Base-by-base conservation (phyloP, 306 rosid genomes). In the Styphnolobium japonicum region DNA sequence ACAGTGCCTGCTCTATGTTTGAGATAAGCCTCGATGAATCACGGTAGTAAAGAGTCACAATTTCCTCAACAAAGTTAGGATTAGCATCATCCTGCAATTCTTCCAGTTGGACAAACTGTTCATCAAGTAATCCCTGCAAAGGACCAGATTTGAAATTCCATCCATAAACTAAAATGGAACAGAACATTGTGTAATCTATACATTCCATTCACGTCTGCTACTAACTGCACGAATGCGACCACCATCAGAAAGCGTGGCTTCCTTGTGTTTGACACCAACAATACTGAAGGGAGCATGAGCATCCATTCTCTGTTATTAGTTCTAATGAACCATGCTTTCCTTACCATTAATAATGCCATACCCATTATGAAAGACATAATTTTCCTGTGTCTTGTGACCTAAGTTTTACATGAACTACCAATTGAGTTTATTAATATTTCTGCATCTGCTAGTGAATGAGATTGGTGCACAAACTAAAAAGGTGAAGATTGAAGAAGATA, bases 21-120 rank as follows among this genome's bases (percentile, higher is more conserved):
- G 90, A 81, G 70, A 94, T 73, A n/a, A 88, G 84, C 65, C 93
- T 85, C 0, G 89, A 81, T 2, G 98, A 94, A 75, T 94, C 97
- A 4, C 90, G 87, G 75, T 90, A 94, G 83, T 88, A 87, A 71
- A 86, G 90, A 58, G 91, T 92, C 33, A 88, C 96, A 48, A 94
- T 85, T 83, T 94, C 98, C 74, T 94, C 98, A 36, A 94, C 98
- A 79, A 94, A 94, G 78, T 94, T 92, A 55, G 97, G 97, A 71
- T 90, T 94, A 61, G 91, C 87, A 78, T 90, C 97, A 78, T 94
- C 98, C 77, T 88, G 96, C 45, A 94, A 81, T 63, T 92, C 98
- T 81, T 94, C 98, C 66, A 94, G 58, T 60, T 94, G 98, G 60
- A 90, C 73, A 84, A 94, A 94, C 33, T 94, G 98, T 84, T 94